Percentiles rank a stretch among this genome's conserved stretches.
phyloP scores from a whole-genome alignment of 2,329 filamentous ascomycete species.

The Aureobasidium sp. region DNA sequence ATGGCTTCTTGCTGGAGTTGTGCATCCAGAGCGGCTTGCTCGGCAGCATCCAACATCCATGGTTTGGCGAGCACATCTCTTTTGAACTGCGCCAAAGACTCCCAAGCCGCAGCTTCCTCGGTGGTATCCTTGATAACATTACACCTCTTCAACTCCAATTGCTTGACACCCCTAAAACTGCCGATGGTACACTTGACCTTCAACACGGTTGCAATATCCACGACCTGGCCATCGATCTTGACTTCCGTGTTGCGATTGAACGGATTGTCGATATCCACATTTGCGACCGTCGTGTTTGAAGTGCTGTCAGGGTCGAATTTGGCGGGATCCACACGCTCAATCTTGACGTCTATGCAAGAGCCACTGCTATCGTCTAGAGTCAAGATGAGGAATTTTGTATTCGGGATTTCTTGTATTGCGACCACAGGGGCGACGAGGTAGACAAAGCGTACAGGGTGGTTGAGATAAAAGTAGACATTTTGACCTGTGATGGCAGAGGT shows the following conservation, averaged over 20 bases:
- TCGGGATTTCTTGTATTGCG: conserved; percentile 35
- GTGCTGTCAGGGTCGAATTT: conserved; percentile 22
- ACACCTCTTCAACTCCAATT: conserved; percentile 48
- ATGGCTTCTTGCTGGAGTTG: conserved; percentile 25
- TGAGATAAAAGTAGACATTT: conserved; percentile 47
- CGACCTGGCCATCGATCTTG: conserved; percentile 25
- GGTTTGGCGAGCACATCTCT: conserved; percentile 42
- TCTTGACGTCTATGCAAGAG: conserved; percentile 47
- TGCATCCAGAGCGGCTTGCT: conserved; percentile 37
- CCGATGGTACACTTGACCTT: conserved; percentile 51
- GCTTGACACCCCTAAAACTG: conserved; percentile 36
- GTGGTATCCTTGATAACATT: conserved; percentile 42
- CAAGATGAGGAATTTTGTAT: conserved; percentile 37
- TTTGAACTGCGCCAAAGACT: conserved; percentile 42
- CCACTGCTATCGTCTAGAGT: conserved; percentile 56
- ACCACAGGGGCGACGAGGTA: conserved; percentile 38
- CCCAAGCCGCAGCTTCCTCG: conserved; percentile 48
- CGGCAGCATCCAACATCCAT: conserved; percentile 42
- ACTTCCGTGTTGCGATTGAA: conserved; percentile 38
- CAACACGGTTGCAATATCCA: conserved; percentile 43
- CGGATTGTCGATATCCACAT: conserved; percentile 30
- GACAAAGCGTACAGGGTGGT: conserved; percentile 44
- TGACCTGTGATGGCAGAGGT: no score
- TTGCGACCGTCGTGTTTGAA: conserved; percentile 30
- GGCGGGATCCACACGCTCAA: conserved; percentile 30